Percentiles rank a stretch among this genome's conserved stretches.
These are phyloP conservation scores for Metarhizium guizhouense DNA, from an alignment of 2,329 filamentous ascomycete species.

Conservation along the genomic window DNA sequence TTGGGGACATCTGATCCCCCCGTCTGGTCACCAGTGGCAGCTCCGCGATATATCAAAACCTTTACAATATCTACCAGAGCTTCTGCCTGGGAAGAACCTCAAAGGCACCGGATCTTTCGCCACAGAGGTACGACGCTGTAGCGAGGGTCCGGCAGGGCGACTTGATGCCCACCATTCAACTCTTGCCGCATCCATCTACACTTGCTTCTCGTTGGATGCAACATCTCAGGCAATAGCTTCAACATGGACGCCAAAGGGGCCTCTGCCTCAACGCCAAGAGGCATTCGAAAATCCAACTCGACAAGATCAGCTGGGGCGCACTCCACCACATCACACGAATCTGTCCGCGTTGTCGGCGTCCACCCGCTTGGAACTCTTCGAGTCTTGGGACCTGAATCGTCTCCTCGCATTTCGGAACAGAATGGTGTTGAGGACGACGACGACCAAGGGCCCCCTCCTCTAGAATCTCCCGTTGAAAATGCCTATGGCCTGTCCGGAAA, in stretches of 20 bases:
- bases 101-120: neutral
- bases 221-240: neutral
- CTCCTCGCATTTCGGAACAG: conserved; percentile 2
- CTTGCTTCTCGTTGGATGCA: neutral
- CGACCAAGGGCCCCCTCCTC: conserved; percentile 21
- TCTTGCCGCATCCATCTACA: neutral
- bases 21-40: neutral
- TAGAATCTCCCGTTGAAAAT: conserved; percentile 14
- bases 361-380: conserved; percentile 34
- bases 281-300: conserved; percentile 28
- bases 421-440: conserved; percentile 7
- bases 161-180: no score
- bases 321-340: conserved; percentile 27
- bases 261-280: conserved; percentile 12
- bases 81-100: neutral
- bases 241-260: conserved; percentile 16
- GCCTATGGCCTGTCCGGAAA: neutral
- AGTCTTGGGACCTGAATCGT: conserved; percentile 22
- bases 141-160: neutral
- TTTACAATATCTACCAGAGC: neutral
- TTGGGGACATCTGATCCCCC: neutral
- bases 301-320: conserved; percentile 13
- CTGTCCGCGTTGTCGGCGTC: conserved; percentile 28
- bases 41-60: neutral
- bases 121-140: neutral